Conservation (phyloP, 2,329 filamentous ascomycete genomes). For the Apiospora hydei region DNA sequence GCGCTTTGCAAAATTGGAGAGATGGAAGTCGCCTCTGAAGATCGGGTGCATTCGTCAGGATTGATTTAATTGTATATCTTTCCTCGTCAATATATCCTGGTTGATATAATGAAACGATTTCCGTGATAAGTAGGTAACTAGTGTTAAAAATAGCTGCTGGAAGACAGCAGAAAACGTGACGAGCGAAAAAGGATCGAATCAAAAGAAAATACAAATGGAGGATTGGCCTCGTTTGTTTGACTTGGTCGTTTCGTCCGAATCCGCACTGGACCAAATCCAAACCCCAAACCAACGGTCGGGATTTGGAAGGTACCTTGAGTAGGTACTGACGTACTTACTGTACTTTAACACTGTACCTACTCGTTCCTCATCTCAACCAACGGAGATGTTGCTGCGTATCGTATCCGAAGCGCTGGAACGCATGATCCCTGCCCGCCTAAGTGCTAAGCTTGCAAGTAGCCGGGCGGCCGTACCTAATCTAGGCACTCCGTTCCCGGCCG, state of each 20-base stretch:
- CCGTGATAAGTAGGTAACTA: no score
- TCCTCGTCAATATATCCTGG: neutral
- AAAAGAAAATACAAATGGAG: neutral
- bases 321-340: no score
- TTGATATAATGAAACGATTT: no score
- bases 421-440: conserved; percentile 34
- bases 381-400: conserved; percentile 28
- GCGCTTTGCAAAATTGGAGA: neutral
- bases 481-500: neutral
- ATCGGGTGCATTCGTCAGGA: neutral
- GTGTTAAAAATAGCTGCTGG: neutral
- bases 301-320: neutral
- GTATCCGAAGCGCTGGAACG: conserved; percentile 39
- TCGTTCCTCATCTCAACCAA: neutral
- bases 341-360: neutral
- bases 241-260: neutral
- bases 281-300: conserved; percentile 12
- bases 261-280: neutral
- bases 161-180: no score
- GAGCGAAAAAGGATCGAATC: neutral
- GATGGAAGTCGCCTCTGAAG: neutral
- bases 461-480: conserved; percentile 3
- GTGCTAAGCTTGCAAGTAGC: neutral
- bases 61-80: no score
- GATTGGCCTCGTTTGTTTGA: neutral